Conservation (phyloP, 1,139 yeast species). For the Debaryomyces coudertii region DNA sequence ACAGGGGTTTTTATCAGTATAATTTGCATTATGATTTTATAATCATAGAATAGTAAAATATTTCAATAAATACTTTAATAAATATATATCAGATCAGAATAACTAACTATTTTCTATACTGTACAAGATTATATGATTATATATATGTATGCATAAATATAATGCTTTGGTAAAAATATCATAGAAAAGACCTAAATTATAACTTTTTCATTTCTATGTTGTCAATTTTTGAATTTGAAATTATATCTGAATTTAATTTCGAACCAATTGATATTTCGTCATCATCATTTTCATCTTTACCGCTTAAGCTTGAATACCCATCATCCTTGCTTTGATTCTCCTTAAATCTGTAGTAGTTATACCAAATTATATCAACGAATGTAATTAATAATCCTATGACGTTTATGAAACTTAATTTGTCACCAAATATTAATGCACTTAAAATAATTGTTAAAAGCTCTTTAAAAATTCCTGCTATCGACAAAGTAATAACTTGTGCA, state of each 20-base stretch:
- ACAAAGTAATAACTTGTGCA: slow-evolving; percentile 83
- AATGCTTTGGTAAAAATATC: not conserved
- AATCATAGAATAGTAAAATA: not conserved
- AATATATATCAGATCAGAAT: not conserved
- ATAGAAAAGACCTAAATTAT: not conserved
- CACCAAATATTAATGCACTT: slow-evolving; percentile 75
- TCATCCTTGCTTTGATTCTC: slow-evolving; percentile 23
- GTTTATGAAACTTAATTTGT: slow-evolving; percentile 66
- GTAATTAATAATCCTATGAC: slow-evolving; percentile 79
- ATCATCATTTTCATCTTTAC: slow-evolving; percentile 2
- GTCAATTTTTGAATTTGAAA: slow-evolving; percentile 3
- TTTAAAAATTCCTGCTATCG: slow-evolving; percentile 91
- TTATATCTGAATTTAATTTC: not conserved
- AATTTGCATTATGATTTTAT: not conserved
- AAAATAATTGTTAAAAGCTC: slow-evolving; percentile 81
- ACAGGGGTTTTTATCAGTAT: not conserved
- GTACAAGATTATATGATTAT: slow-evolving; percentile 1
- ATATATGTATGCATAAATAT: not conserved
- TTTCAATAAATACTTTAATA: not conserved
- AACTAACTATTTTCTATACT: not conserved
- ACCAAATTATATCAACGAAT: slow-evolving; percentile 75
- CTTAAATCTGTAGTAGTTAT: slow-evolving; percentile 63
- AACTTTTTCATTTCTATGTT: slow-evolving; percentile 7
- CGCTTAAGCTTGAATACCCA: slow-evolving; percentile 6
- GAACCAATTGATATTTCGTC: slow-evolving; percentile 6